Base-by-base conservation (phyloP, 768 basidiomycete genomes). In the Amylocystis lapponica region DNA sequence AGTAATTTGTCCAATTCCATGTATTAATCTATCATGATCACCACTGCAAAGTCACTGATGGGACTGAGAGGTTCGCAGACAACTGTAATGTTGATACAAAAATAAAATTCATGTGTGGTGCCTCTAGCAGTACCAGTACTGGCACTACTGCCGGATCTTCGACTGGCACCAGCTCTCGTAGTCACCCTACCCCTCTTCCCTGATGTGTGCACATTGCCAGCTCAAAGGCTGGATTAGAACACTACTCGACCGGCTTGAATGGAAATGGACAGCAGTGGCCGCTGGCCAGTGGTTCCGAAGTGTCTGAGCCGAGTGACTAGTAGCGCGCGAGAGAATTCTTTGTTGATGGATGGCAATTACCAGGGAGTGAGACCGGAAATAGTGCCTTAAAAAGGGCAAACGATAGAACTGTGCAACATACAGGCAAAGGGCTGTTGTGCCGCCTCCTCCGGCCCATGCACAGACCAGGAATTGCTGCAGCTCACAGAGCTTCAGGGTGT, bases 71-170 rank as follows among this genome's bases (percentile, higher is more conserved):
- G n/a, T n/a, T n/a, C n/a, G n/a, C n/a, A n/a, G n/a, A 25, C 7
- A 66, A 66, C 14, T 61, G 66, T 29, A 71, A 69, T 13, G 73
- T 79, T 29, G 54, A 72, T 6, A 66, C 69, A 11, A 83, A 83
- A 58, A 66, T 71, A 26, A 72, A 71, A 27, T 47, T 76, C 6
- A 57, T 65, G 39, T 59, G 21, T 52, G 48, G 14, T 7, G 48
- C 20, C 19, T 9, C 23, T 20, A 39, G 23, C 16, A 25, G 35
- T 14, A 14, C 17, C 14, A 14, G 35, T 21, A 30, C 29, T 9
- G 10, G n/a, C 10, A 9, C 13, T 19, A 36, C 34, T 21, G 33
- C 41, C 16, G 42, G 17, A 9, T n/a, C 5, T 30, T 30, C 31
- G 17, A 40, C 29, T 26, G 25, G 16, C 2, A 9, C 16, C 16